phyloP scores from a whole-genome alignment of 2,329 filamentous ascomycete genomes.

The Neofusicoccum sp. region DNA sequence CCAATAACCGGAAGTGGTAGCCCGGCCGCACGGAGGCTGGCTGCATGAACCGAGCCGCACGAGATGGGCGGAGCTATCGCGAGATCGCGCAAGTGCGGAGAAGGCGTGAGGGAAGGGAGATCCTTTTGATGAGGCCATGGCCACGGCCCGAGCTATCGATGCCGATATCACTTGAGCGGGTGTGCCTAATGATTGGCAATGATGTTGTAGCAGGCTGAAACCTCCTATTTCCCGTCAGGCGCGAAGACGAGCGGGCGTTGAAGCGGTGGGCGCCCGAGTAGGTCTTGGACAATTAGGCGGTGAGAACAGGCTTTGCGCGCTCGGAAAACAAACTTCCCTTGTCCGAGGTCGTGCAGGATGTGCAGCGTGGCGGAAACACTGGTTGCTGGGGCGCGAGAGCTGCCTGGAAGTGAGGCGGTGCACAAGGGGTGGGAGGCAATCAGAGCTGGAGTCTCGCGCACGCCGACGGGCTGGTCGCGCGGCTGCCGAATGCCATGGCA shows the following conservation, averaged over 20 bases:
- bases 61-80: neutral
- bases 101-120: neutral
- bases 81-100: conserved; percentile 11
- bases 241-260: neutral
- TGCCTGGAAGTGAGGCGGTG: neutral
- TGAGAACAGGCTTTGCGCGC: neutral
- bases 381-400: neutral
- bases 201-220: conserved; percentile 8
- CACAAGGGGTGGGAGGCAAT: conserved; percentile 3
- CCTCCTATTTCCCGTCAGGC: neutral
- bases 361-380: too few relatives aligned
- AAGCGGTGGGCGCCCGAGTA: neutral
- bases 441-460: neutral
- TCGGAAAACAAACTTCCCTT: too few relatives aligned
- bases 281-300: conserved; percentile 1
- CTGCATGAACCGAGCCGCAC: neutral
- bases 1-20: neutral
- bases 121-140: neutral
- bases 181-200: neutral
- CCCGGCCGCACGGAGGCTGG: conserved; percentile 2
- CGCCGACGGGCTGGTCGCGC: neutral
- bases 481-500: neutral
- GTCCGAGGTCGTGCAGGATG: too few relatives aligned
- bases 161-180: neutral
- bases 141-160: neutral